Percentiles rank a stretch among this genome's conserved stretches.
phyloP scores from a whole-genome alignment of 2,329 filamentous ascomycete species.

The Diplodia corticola region DNA sequence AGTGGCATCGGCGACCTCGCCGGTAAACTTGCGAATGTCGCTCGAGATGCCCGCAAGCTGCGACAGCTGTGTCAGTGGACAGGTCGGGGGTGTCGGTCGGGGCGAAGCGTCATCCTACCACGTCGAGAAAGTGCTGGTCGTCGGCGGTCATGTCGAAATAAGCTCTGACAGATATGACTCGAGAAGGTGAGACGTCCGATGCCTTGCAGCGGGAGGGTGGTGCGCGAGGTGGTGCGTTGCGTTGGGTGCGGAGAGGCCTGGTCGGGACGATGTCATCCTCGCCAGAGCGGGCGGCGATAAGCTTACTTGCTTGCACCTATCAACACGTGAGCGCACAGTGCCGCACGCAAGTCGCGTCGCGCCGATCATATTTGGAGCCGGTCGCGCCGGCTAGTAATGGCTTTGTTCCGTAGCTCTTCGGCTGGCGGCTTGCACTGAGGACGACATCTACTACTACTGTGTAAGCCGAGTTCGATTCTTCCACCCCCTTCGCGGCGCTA shows the following conservation, averaged over 20 bases:
- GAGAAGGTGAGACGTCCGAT: conserved; percentile 19
- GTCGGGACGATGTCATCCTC: conserved; percentile 6
- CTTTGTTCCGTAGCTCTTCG: neutral
- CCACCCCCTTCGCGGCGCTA: neutral
- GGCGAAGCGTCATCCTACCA: conserved; percentile 56
- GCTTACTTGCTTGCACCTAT: conserved; percentile 4
- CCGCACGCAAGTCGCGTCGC: neutral
- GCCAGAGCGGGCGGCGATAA: conserved; percentile 16
- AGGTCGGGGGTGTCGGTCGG: neutral
- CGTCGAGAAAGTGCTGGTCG: conserved; percentile 75
- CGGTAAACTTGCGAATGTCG: conserved; percentile 70
- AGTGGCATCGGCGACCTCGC: conserved; percentile 74
- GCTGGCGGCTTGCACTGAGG: neutral
- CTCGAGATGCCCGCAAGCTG: conserved; percentile 60
- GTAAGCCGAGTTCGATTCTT: neutral
- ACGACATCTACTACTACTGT: no score
- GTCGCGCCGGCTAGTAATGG: neutral
- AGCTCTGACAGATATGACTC: conserved; percentile 3
- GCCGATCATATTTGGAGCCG: conserved; percentile 13
- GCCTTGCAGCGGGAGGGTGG: neutral
- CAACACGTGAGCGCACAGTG: conserved; percentile 15
- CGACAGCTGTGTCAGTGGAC: conserved; percentile 12
- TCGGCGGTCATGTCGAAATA: conserved; percentile 66
- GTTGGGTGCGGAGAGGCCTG: conserved; percentile 9
- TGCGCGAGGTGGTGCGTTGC: conserved; percentile 10